phyloP scores from a whole-genome alignment of 164 flowering plant genomes.

The Aristolochia fimbriata region DNA sequence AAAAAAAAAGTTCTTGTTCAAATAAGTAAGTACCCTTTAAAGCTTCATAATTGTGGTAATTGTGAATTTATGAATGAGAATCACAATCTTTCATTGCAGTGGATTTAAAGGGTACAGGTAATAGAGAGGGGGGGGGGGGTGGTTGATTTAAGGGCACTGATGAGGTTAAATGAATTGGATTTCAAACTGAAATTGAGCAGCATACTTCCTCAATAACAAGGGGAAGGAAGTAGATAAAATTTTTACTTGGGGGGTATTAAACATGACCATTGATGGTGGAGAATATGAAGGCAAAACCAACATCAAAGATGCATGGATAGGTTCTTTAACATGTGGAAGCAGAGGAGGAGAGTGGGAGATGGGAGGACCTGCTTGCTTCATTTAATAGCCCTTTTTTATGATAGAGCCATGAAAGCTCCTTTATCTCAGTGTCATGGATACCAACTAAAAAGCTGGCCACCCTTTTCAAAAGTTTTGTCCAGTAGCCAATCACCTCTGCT shows the following conservation, averaged over 20 bases:
- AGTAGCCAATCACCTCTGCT: constrained; percentile 1
- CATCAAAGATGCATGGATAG: background rate
- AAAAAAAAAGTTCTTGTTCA: too few species aligned
- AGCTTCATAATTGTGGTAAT: too few species aligned
- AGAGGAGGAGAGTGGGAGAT: background rate
- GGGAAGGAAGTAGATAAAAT: too few species aligned
- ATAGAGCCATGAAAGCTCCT: constrained; percentile 7
- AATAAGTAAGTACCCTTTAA: too few species aligned
- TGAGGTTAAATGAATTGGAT: too few species aligned
- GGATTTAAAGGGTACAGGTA: too few species aligned
- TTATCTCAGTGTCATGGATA: constrained; percentile 4
- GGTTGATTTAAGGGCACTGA: background rate
- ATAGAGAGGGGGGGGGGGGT: too few species aligned
- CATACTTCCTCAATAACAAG: too few species aligned
- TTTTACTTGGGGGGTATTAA: too few species aligned
- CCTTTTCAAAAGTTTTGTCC: constrained; percentile 6
- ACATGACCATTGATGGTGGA: background rate
- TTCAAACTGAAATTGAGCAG: too few species aligned
- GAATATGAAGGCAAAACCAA: background rate
- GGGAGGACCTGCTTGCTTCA: constrained; percentile 2
- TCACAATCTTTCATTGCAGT: too few species aligned
- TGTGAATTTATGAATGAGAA: too few species aligned
- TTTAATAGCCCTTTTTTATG: constrained; percentile 2
- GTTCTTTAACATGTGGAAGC: background rate
- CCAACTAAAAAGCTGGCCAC: constrained; percentile 7